A percentile compares a stretch with the other conserved stretches of the same genome.
phyloP scores from a whole-genome alignment of 257 asterid species.

The Mentha longifolia region DNA sequence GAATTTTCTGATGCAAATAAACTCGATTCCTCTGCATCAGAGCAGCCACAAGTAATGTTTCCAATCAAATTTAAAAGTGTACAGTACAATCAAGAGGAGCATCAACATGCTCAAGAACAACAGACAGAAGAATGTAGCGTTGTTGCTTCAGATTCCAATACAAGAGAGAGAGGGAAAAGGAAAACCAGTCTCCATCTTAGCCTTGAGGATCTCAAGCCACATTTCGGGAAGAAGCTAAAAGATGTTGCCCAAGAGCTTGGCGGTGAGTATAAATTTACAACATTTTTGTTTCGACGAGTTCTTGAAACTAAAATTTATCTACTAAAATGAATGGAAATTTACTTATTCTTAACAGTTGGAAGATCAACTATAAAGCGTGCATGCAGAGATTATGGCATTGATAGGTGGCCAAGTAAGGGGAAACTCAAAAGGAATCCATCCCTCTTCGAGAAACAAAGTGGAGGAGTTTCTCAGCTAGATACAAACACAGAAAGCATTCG shows the following conservation, averaged over 20 bases:
- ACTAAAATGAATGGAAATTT: too few relatives aligned
- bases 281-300: neutral
- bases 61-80: too few relatives aligned
- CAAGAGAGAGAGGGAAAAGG: neutral
- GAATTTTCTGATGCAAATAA: neutral
- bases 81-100: neutral
- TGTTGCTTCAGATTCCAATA: neutral
- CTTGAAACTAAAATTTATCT: neutral
- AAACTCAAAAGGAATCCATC: too few relatives aligned
- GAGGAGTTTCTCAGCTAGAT: neutral
- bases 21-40: too few relatives aligned
- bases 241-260: constrained; percentile 21
- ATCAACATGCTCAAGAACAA: neutral
- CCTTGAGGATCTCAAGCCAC: constrained; percentile 30
- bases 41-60: neutral
- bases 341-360: too few relatives aligned
- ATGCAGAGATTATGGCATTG: too few relatives aligned
- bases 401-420: too few relatives aligned
- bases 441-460: too few relatives aligned
- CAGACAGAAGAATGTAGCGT: neutral
- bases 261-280: neutral
- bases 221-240: neutral
- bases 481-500: neutral
- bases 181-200: neutral
- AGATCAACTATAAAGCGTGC: too few relatives aligned